Evolutionary conservation across 1,284 basidiomycete species (phyloP).

Genomic region (Naganishia liquefaciens): DNA sequence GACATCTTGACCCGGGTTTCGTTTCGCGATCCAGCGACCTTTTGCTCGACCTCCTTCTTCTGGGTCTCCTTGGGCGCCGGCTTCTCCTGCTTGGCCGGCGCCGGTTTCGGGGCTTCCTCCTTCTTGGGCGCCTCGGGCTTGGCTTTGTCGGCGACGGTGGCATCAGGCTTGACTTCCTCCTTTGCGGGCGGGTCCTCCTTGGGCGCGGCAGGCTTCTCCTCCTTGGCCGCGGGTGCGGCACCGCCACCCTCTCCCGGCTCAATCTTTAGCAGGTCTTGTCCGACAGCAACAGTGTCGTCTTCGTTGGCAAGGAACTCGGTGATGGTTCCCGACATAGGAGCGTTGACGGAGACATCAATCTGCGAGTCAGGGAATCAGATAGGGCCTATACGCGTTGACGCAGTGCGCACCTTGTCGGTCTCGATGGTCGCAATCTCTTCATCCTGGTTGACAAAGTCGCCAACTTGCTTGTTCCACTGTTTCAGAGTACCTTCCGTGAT

Average conservation of each 20-base stretch:
- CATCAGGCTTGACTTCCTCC: constrained; percentile 48
- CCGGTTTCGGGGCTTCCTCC: constrained; percentile 38
- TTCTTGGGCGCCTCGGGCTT: constrained; percentile 44
- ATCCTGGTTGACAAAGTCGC: constrained; percentile 85
- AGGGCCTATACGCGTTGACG: constrained; percentile 15
- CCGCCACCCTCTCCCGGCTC: constrained; percentile 75
- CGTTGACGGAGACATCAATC: constrained; percentile 98
- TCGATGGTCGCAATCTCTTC: constrained; percentile 98
- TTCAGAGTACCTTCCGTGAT: constrained; percentile 97
- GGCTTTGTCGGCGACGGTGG: constrained; percentile 42
- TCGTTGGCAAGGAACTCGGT: constrained; percentile 82
- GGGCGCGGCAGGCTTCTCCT: constrained; percentile 54
- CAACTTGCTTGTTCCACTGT: constrained; percentile 91
- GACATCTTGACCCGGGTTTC: constrained; percentile 98
- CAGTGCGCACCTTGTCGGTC: constrained; percentile 85
- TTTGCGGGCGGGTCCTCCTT: constrained; percentile 53
- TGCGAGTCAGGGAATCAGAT: constrained; percentile 48
- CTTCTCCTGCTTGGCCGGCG: constrained; percentile 36
- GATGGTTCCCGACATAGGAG: constrained; percentile 84
- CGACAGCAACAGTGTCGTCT: constrained; percentile 91
- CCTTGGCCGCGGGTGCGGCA: constrained; percentile 53
- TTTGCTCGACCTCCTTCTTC: constrained; percentile 34
- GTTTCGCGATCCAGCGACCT: constrained; percentile 59
- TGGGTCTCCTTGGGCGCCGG: constrained; percentile 45
- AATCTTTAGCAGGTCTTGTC: constrained; percentile 90